A percentile compares a stretch with the other conserved stretches of the same genome.
Conservation (phyloP, 352 stramenopile genomes). For the Aphanomyces cochlioides region DNA sequence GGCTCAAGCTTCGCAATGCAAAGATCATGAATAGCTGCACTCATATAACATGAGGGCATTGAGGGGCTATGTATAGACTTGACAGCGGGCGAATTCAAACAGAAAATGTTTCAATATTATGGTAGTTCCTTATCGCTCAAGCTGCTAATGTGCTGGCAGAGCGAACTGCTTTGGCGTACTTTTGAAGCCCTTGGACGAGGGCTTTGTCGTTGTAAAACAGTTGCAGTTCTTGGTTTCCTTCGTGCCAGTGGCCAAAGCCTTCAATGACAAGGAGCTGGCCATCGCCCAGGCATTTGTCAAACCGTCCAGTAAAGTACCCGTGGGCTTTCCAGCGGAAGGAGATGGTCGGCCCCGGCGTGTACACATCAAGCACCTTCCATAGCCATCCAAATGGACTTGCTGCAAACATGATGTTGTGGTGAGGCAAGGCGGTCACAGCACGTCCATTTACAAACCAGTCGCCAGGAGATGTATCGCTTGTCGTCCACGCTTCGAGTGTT, state of each 20-base stretch:
- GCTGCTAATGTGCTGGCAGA: no score
- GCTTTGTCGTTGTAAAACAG: not conserved
- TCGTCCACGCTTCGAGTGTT: not conserved
- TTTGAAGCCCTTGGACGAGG: not conserved
- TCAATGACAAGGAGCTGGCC: not conserved
- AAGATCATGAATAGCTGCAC: no score
- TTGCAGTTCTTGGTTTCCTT: not conserved
- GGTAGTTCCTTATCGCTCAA: no score
- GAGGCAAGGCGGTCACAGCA: not conserved
- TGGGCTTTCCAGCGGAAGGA: not conserved
- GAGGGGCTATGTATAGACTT: no score
- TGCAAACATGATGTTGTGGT: not conserved
- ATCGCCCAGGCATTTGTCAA: not conserved
- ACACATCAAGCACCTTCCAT: not conserved
- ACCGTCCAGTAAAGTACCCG: slow-evolving; percentile 4
- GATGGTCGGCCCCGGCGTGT: not conserved
- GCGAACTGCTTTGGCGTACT: not conserved
- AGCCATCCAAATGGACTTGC: slow-evolving; percentile 5
- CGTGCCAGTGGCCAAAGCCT: slow-evolving; percentile 1
- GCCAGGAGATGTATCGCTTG: not conserved
- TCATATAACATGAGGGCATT: no score
- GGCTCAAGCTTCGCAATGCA: no score
- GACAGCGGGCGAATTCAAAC: no score
- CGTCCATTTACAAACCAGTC: not conserved
- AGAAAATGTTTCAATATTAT: no score